phyloP scores from a whole-genome alignment of 2,329 filamentous ascomycete species.

The Coleophoma crateriformis region DNA sequence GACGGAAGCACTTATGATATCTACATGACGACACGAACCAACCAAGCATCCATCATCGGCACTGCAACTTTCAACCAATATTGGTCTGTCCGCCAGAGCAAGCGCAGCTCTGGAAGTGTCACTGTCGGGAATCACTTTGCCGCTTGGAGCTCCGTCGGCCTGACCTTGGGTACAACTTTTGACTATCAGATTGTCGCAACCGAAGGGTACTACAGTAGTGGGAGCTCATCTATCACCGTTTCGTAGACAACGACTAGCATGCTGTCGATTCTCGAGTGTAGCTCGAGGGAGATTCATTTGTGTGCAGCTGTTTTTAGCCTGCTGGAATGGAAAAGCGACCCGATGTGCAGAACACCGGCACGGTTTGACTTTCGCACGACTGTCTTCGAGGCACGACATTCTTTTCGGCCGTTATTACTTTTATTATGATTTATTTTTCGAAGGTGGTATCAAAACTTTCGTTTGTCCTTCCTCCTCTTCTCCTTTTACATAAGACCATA shows the following conservation, averaged over 20 bases:
- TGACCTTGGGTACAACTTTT: slow-evolving; percentile 33
- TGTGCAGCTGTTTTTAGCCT: too few species aligned
- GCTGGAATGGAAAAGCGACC: too few species aligned
- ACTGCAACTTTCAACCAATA: slow-evolving; percentile 45
- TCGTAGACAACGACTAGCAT: background rate
- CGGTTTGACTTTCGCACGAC: too few species aligned
- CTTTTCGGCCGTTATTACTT: too few species aligned
- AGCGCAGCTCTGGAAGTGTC: slow-evolving; percentile 44
- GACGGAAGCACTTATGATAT: slow-evolving; percentile 47
- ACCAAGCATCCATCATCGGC: slow-evolving; percentile 21
- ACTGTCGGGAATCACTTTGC: slow-evolving; percentile 43
- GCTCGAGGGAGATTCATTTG: too few species aligned
- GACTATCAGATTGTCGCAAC: slow-evolving; percentile 43
- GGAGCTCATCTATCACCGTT: slow-evolving; percentile 1
- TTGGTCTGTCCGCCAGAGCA: slow-evolving; percentile 43
- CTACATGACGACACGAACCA: slow-evolving; percentile 17
- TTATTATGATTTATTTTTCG: too few species aligned
- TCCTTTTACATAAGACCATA: too few species aligned
- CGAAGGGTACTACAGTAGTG: slow-evolving; percentile 1
- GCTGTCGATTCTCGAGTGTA: too few species aligned
- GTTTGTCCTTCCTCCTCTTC: too few species aligned
- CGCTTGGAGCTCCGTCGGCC: slow-evolving; percentile 41
- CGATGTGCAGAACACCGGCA: too few species aligned
- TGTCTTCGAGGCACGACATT: too few species aligned
- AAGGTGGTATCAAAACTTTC: too few species aligned